These are phyloP conservation scores for Immersiporthe knoxdaviesiana DNA, from an alignment of 2,329 filamentous ascomycete genomes.

Conservation along the genomic window DNA sequence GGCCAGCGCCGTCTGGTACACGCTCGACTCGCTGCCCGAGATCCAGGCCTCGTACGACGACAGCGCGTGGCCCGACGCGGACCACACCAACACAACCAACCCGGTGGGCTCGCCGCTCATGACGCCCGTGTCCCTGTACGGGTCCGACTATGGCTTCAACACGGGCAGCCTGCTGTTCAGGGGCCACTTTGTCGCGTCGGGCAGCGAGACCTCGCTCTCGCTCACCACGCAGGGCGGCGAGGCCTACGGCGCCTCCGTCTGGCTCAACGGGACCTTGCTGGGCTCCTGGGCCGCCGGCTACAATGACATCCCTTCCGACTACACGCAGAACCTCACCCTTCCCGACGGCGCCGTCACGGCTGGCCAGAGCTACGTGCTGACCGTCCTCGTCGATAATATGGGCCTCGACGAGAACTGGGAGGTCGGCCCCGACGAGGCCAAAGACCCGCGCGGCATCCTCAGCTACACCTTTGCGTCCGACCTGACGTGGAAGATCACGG, in stretches of 20 bases:
- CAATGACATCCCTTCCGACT: conserved; percentile 44
- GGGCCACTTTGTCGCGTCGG: conserved; percentile 63
- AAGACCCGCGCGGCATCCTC: conserved; percentile 61
- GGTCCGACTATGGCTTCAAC: conserved; percentile 71
- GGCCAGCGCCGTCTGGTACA: conserved; percentile 65
- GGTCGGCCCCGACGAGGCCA: conserved; percentile 59
- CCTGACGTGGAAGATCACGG: conserved; percentile 64
- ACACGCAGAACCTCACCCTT: conserved; percentile 55
- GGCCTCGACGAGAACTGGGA: conserved; percentile 67
- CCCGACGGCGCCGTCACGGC: conserved; percentile 47
- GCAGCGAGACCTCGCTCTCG: conserved; percentile 58
- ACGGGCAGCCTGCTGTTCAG: conserved; percentile 67
- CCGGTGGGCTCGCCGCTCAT: conserved; percentile 62
- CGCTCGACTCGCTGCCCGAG: conserved; percentile 73
- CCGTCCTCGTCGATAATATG: conserved; percentile 70
- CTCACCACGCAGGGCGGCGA: conserved; percentile 64
- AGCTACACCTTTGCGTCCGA: conserved; percentile 56
- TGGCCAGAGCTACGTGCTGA: conserved; percentile 61
- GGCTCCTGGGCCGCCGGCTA: conserved; percentile 63
- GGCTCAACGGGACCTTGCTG: conserved; percentile 63
- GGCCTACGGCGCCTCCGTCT: conserved; percentile 66
- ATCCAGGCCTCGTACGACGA: conserved; percentile 68
- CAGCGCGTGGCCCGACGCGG: conserved; percentile 64
- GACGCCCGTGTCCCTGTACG: conserved; percentile 67
- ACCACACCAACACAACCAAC: conserved; percentile 57